These are phyloP conservation scores for Populus alba DNA, from an alignment of 345 rosid species.

Conservation along the genomic window DNA sequence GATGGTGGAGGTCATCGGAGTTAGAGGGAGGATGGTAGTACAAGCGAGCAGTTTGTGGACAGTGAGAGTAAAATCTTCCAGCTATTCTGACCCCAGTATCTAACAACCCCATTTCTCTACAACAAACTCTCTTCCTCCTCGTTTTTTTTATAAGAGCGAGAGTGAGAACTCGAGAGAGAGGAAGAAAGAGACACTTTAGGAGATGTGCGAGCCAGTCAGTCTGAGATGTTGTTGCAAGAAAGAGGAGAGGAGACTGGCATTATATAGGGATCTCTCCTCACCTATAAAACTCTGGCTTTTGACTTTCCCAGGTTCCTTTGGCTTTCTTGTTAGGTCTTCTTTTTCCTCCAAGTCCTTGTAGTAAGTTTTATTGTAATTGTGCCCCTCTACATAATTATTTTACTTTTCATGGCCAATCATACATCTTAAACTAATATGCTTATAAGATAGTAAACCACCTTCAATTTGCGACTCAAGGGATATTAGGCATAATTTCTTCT, in stretches of 20 bases:
- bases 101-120: slow-evolving; percentile 34
- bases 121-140: too few relatives aligned
- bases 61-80: slow-evolving; percentile 58
- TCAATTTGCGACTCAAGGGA: neutral
- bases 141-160: neutral
- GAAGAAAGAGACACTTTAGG: neutral
- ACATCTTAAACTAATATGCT: too few relatives aligned
- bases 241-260: neutral
- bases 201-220: neutral
- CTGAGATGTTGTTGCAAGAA: neutral
- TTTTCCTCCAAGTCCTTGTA: neutral
- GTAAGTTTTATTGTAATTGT: neutral
- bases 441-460: neutral
- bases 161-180: neutral
- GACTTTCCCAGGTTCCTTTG: neutral
- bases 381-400: neutral
- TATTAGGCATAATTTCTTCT: too few relatives aligned
- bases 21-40: slow-evolving; percentile 57
- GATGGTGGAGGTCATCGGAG: slow-evolving; percentile 17
- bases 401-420: neutral
- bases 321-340: neutral
- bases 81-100: slow-evolving; percentile 47
- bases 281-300: neutral
- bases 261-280: slow-evolving; percentile 9
- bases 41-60: slow-evolving; percentile 59